Base-by-base conservation (phyloP, 225 moss, liverwort and hornwort genomes). In the Anthoceros angustus region DNA sequence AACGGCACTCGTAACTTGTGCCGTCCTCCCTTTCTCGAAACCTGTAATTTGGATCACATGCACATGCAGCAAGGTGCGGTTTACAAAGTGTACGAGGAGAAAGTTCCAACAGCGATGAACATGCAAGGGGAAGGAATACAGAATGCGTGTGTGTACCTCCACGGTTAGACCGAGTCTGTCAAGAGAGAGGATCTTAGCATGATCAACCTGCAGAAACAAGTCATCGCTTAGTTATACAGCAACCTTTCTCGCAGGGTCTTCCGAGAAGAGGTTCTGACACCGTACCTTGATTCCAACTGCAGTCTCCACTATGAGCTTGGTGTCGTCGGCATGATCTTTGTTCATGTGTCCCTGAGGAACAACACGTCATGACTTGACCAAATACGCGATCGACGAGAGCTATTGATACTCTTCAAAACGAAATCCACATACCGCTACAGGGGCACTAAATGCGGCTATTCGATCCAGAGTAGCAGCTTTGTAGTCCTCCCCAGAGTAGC, bases 1-100 rank as follows among this genome's bases (percentile, higher is more conserved):
- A 98, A 98, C 63, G 95, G 91, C 69, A 98, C 80, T 42, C 95
- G 88, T 64, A 98, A 81, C 70, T 92, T 98, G 18, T 85, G 41
- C 48, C 82, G 78, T 70, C 72, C 82, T 64, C 87, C 88, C 73
- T 83, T 71, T 70, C 82, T 78, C 62, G 84, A 77, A 70, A 82
- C 80, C 86, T 87, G 78, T 69, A 61, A 39, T 68, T 67, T 24
- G 46, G 25, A 14, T 11, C 5, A 0, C 12, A 14, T 12, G 0
- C 66, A 26, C 16, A 6, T 40, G 48, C 38, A 14, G 43, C 42
- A 65, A 65, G 39, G 65, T 39, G 16, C 41, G 38, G 41, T 40
- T 41, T 74, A 67, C 60, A 72, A 41, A 70, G 16, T 8, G 48
- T 69, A 66, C 40, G 68, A 49, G 12, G 2, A 24, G 7, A 23